Evolutionary conservation across 805 yeast genomes (phyloP).

Genomic region (Dipodascus albidus): DNA sequence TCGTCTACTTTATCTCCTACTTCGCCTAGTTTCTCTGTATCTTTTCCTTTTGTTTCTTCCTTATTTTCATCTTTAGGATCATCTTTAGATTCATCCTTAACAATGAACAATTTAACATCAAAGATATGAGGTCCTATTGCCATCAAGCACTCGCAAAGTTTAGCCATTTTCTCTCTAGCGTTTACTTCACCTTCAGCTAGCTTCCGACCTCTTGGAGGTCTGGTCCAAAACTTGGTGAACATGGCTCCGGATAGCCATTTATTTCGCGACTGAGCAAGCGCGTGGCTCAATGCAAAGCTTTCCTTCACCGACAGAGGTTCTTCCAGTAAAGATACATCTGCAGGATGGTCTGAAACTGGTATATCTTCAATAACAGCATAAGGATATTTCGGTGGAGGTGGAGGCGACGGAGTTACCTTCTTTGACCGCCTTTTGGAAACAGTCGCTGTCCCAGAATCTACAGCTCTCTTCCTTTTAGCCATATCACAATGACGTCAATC

Average conservation of each 20-base stretch:
- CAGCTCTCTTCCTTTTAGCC: background rate
- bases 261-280: constrained; percentile 63
- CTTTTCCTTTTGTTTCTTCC: background rate
- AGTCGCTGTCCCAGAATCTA: background rate
- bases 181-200: constrained; percentile 34
- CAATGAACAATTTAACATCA: constrained; percentile 66
- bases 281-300: constrained; percentile 34
- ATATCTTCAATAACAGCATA: constrained; percentile 53
- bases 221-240: constrained; percentile 74
- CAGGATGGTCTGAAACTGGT: constrained; percentile 54
- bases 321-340: constrained; percentile 51
- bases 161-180: constrained; percentile 80
- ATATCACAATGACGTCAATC: background rate
- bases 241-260: constrained; percentile 54
- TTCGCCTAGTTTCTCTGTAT: background rate
- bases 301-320: constrained; percentile 63
- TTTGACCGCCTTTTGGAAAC: background rate
- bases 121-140: constrained; percentile 76
- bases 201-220: constrained; percentile 47
- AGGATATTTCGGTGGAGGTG: constrained; percentile 27
- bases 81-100: constrained; percentile 52
- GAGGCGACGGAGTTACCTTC: background rate
- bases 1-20: constrained; percentile 18
- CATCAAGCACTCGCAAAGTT: constrained; percentile 65
- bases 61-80: constrained; percentile 2